These are phyloP conservation scores for Aleurites moluccanus DNA, from an alignment of 441 rosid species.

Conservation along the genomic window DNA sequence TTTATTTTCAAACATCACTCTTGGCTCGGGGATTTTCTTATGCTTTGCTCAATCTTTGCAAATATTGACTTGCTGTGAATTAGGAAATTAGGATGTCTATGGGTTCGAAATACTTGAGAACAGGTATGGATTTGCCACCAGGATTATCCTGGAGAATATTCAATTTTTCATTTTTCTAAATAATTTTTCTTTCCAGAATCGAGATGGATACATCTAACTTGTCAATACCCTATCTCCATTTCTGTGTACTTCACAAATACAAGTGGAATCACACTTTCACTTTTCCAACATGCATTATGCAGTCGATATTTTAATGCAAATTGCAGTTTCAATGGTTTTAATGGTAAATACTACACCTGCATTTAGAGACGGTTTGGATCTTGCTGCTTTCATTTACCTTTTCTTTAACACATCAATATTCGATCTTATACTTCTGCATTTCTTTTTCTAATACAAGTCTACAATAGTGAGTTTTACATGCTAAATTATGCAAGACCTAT, in stretches of 20 bases:
- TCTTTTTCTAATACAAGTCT: not conserved
- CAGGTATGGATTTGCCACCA: not conserved
- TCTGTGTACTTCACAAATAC: not conserved
- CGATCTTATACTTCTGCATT: constrained; percentile 1
- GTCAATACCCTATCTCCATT: not conserved
- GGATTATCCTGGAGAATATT: not conserved
- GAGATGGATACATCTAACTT: too few relatives aligned
- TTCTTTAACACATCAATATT: not conserved
- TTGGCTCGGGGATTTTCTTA: too few relatives aligned
- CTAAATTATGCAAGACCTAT: constrained; percentile 1
- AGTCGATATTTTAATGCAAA: not conserved
- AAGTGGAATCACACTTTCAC: not conserved
- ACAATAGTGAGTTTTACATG: not conserved
- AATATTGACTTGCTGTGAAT: too few relatives aligned
- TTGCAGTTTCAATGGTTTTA: too few relatives aligned
- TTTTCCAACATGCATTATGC: not conserved
- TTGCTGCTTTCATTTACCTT: not conserved
- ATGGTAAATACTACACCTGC: too few relatives aligned
- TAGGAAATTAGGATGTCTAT: not conserved
- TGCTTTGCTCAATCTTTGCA: too few relatives aligned
- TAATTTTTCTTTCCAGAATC: not conserved
- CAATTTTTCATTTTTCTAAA: not conserved
- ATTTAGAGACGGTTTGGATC: not conserved
- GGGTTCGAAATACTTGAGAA: not conserved
- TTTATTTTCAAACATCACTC: too few relatives aligned